A percentile compares a stretch with the other conserved stretches of the same genome.
phyloP scores from a whole-genome alignment of 108 stramenopile genomes.

The Pseudonitzschia pungens region DNA sequence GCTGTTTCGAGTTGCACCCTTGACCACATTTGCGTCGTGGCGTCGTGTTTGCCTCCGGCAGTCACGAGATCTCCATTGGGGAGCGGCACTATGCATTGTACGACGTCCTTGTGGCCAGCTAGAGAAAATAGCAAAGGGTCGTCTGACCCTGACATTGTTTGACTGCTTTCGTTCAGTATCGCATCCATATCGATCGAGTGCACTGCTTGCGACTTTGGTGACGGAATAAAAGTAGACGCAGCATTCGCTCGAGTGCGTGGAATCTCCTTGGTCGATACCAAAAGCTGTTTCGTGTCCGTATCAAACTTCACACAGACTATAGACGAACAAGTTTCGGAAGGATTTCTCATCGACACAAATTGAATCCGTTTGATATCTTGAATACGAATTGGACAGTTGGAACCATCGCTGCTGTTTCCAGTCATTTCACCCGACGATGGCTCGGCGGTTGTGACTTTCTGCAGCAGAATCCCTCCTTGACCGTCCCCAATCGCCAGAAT shows the following conservation, averaged over 20 bases:
- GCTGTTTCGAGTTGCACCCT: constrained; percentile 10
- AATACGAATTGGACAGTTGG: background rate
- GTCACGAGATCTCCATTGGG: constrained; percentile 52
- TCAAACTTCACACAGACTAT: background rate
- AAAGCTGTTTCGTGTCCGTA: background rate
- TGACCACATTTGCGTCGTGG: constrained; percentile 45
- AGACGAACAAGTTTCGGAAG: background rate
- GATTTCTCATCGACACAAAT: constrained; percentile 1
- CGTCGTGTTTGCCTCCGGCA: constrained; percentile 56
- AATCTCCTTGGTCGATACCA: constrained; percentile 15
- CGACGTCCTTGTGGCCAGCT: constrained; percentile 31
- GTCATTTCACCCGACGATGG: background rate
- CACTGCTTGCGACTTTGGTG: background rate
- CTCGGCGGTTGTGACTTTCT: background rate
- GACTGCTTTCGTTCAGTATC: background rate
- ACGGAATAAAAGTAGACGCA: background rate
- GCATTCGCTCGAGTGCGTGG: background rate
- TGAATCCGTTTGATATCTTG: constrained; percentile 2
- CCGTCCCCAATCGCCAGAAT: constrained; percentile 34
- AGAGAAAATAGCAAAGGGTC: background rate
- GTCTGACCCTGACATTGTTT: background rate
- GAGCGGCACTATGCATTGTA: constrained; percentile 41
- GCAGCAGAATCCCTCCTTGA: constrained; percentile 27
- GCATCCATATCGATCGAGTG: constrained; percentile 8
- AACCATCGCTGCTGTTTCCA: background rate